Evolutionary conservation across 1,284 basidiomycete genomes (phyloP).

Genomic region (Cutaneotrichosporon cutaneum): DNA sequence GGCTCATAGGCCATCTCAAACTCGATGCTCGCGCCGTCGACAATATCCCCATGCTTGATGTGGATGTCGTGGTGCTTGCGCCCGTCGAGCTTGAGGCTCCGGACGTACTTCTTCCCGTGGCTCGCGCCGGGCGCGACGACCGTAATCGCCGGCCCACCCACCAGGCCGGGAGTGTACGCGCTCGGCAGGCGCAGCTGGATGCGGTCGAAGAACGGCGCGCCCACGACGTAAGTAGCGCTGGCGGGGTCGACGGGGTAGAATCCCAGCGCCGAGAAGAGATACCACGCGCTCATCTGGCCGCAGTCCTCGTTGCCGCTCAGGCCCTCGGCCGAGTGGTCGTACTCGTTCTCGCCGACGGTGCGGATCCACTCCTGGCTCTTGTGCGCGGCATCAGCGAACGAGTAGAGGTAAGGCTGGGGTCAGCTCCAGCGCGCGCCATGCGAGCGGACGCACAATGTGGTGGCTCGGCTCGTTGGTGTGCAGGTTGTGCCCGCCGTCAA

Average conservation of each 20-base stretch:
- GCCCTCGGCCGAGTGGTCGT: conserved; percentile 61
- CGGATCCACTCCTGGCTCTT: conserved; percentile 70
- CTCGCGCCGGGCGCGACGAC: conserved; percentile 61
- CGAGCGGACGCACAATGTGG: conserved; percentile 38
- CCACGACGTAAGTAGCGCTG: conserved; percentile 68
- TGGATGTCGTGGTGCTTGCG: conserved; percentile 56
- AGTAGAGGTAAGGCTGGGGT: conserved; percentile 67
- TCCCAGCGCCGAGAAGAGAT: conserved; percentile 74
- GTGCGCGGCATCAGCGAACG: conserved; percentile 65
- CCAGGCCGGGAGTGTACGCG: conserved; percentile 19
- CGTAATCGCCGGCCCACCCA: not conserved
- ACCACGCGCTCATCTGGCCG: conserved; percentile 87
- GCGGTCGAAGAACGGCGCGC: conserved; percentile 86
- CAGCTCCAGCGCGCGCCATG: not conserved
- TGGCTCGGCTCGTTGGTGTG: conserved; percentile 71
- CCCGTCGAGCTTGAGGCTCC: conserved; percentile 61
- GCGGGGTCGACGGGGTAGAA: conserved; percentile 85
- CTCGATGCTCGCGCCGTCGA: conserved; percentile 57
- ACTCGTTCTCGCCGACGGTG: conserved; percentile 63
- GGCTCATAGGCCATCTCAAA: conserved; percentile 66
- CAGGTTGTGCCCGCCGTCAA: conserved; percentile 74
- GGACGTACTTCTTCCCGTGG: conserved; percentile 60
- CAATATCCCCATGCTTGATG: conserved; percentile 62
- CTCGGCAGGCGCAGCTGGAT: conserved; percentile 70
- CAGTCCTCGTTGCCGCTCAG: conserved; percentile 73